A percentile compares a stretch with the other conserved stretches of the same genome.
These are phyloP conservation scores for Candida dubliniensis DNA, from an alignment of 1,139 yeast genomes.

Conservation along the genomic window DNA sequence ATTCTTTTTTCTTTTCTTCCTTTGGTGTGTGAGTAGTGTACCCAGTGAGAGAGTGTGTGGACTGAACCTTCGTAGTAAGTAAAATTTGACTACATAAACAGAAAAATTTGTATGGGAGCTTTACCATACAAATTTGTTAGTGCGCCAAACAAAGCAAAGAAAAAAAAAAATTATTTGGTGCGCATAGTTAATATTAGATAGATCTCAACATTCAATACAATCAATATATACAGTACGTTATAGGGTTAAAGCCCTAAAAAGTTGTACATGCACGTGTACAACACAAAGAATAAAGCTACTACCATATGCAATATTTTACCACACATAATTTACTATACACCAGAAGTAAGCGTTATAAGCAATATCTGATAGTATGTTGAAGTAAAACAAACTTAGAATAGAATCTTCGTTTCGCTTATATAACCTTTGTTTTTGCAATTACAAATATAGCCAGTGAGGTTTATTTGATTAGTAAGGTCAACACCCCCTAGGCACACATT, in stretches of 20 bases:
- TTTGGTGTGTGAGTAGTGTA: background rate
- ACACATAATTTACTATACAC: too few species aligned
- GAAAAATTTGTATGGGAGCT: background rate
- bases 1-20: conserved; percentile 4
- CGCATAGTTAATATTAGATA: background rate
- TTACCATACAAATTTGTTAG: background rate
- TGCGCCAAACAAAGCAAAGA: background rate
- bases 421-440: too few species aligned
- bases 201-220: conserved; percentile 1
- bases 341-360: too few species aligned
- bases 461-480: too few species aligned
- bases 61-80: background rate
- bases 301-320: too few species aligned
- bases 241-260: conserved; percentile 3
- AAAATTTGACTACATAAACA: background rate
- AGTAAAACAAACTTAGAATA: too few species aligned
- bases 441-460: too few species aligned
- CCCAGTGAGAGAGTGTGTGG: background rate
- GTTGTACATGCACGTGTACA: background rate
- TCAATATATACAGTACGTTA: background rate
- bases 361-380: too few species aligned
- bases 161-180: background rate
- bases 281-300: background rate
- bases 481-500: too few species aligned
- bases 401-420: too few species aligned